Conservation (phyloP, 1,139 yeast species). For the Blastobotrys niveus region DNA sequence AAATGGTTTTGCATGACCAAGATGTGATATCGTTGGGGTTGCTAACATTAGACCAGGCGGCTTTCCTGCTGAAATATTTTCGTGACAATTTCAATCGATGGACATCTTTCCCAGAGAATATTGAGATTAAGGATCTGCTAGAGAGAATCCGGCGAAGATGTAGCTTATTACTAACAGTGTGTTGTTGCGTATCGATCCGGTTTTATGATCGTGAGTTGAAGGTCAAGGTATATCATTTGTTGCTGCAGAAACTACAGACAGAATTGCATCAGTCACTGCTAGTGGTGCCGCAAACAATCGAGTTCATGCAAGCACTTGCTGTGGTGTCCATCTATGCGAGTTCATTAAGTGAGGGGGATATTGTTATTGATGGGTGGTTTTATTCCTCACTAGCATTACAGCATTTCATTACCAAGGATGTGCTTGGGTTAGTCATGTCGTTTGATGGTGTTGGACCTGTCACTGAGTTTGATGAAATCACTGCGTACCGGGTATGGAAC, state of each 20-base stretch:
- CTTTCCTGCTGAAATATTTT: conserved; percentile 51
- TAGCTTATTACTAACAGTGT: conserved; percentile 58
- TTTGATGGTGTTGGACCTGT: conserved; percentile 35
- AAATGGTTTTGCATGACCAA: conserved; percentile 31
- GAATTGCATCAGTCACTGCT: conserved; percentile 47
- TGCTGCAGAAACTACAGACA: conserved; percentile 35
- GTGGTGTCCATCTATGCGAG: conserved; percentile 57
- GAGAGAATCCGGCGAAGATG: conserved; percentile 49
- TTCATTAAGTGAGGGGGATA: conserved; percentile 49
- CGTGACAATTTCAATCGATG: conserved; percentile 68
- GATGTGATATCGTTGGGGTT: conserved; percentile 49
- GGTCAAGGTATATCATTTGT: conserved; percentile 34
- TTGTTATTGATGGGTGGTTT: conserved; percentile 55
- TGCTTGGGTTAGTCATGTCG: conserved; percentile 34
- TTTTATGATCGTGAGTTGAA: conserved; percentile 42
- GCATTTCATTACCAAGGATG: conserved; percentile 48
- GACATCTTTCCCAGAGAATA: conserved; percentile 63
- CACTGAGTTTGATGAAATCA: conserved; percentile 46
- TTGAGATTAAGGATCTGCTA: conserved; percentile 47
- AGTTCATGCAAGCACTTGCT: conserved; percentile 61
- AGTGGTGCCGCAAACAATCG: conserved; percentile 44
- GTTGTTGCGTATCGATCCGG: conserved; percentile 57
- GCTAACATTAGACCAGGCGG: conserved; percentile 46
- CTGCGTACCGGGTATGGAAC: conserved; percentile 61
- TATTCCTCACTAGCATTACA: conserved; percentile 54